Base-by-base conservation (phyloP, 257 asterid species). In the Nicotiana attenuata region DNA sequence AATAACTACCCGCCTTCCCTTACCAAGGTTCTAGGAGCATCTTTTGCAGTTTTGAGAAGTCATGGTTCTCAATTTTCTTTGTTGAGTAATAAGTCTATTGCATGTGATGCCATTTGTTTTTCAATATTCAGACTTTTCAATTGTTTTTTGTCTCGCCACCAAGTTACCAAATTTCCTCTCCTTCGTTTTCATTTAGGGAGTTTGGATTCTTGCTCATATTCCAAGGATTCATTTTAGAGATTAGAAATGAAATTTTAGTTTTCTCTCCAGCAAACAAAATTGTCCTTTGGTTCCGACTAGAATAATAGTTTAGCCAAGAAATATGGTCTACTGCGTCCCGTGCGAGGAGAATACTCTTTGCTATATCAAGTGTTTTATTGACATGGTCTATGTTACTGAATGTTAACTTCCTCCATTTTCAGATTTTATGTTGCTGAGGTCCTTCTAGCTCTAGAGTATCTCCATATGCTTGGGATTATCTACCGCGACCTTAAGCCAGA, bases 371-470 rank as follows among this genome's bases (percentile, higher is more conserved):
- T 1, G 7, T 20, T 20, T 20, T 6, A 41, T 20, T 69, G 77
- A 38, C 14, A 14, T 5, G n/a, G 29, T 69, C 35, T 69, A 69
- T 20, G 56, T 69, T 41, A 20, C 38, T 71, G 35, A 69, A 2
- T 5, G 5, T 65, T 50, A 24, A 64, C 31, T 83, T 68, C 38
- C 35, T 73, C n/a, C 13, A 10, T 56, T 71, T 65, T 63, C 87
- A 86, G 89, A 81, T 86, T 86, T 81, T 86, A 86, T 71, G 85
- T 81, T 52, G 89, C 89, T 26, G 89, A 86, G 85, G 85, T 86
- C 80, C 87, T 86, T 52, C 80, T 86, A 22, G 69, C 89, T 83
- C 50, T 86, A 71, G 89, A 86, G 31, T 86, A 86, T 73, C 83
- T 86, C 78, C 89, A 86, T 80, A 86, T 86, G 87, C 89, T 86